These are phyloP conservation scores for Cubamyces lactineus DNA, from an alignment of 768 basidiomycete species.

Conservation along the genomic window DNA sequence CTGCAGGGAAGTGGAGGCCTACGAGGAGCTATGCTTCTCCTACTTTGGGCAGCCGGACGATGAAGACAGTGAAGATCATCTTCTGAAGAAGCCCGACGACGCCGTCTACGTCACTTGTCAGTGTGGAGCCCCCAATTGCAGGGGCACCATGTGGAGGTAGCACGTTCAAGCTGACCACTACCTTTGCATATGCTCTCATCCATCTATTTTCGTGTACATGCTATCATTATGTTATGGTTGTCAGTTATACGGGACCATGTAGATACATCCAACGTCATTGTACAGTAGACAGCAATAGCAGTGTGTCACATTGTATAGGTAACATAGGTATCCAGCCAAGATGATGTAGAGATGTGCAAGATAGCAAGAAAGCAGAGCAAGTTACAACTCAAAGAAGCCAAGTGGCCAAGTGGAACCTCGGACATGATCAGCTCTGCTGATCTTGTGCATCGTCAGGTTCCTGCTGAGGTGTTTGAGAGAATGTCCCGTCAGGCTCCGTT, in stretches of 20 bases:
- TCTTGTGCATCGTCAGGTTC: background rate
- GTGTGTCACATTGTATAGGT: background rate
- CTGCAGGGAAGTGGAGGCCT: conserved; percentile 57
- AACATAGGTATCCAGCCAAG: background rate
- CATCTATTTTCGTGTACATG: background rate
- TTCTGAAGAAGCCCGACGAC: conserved; percentile 6
- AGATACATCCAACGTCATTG: background rate
- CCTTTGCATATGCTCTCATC: background rate
- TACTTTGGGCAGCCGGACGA: conserved; percentile 59
- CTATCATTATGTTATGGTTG: conserved; percentile 4
- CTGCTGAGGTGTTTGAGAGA: background rate
- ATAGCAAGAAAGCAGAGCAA: conserved; percentile 10
- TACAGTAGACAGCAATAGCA: background rate
- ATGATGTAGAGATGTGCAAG: conserved; percentile 5
- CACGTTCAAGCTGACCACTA: background rate
- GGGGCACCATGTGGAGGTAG: conserved; percentile 42
- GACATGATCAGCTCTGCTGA: background rate
- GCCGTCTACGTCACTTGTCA: conserved; percentile 51
- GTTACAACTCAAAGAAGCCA: too few species aligned
- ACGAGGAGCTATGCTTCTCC: conserved; percentile 78
- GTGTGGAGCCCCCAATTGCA: conserved; percentile 58
- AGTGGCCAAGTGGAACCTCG: background rate
- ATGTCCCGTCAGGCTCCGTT: background rate
- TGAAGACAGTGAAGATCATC: conserved; percentile 28
- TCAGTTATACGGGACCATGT: conserved; percentile 7